A percentile compares a stretch with the other conserved stretches of the same genome.
Conservation (phyloP, 768 basidiomycete genomes). For the Psilocybe tampanensis region DNA sequence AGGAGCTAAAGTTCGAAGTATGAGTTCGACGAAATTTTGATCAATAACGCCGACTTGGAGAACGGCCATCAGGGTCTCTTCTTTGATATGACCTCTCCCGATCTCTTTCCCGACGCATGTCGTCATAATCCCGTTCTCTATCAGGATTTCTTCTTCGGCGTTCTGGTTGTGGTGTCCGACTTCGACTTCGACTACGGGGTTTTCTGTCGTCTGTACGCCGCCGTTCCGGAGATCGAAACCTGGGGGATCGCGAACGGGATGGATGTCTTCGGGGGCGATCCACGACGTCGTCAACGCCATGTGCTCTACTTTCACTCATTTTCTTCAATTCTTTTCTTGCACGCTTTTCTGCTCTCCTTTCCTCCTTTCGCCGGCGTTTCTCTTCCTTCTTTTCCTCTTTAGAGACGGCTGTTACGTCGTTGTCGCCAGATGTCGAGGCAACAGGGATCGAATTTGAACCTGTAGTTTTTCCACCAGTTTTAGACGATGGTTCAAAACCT, state of each 20-base stretch:
- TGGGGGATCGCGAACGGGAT: slow-evolving; percentile 27
- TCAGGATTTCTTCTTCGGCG: slow-evolving; percentile 12
- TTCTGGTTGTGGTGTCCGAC: slow-evolving; percentile 26
- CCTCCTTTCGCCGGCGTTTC: slow-evolving; percentile 50
- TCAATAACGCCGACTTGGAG: neutral
- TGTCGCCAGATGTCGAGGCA: slow-evolving; percentile 21
- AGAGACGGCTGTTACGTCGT: neutral
- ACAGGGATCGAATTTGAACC: slow-evolving; percentile 27
- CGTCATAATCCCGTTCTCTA: slow-evolving; percentile 20
- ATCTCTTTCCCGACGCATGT: slow-evolving; percentile 25
- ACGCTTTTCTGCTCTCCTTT: slow-evolving; percentile 23
- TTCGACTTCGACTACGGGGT: slow-evolving; percentile 28
- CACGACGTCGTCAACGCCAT: slow-evolving; percentile 24
- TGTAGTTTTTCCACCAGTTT: slow-evolving; percentile 27
- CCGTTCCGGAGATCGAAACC: slow-evolving; percentile 33
- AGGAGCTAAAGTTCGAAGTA: neutral
- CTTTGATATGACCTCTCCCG: slow-evolving; percentile 42
- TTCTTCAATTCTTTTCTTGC: slow-evolving; percentile 52
- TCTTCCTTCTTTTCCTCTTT: slow-evolving; percentile 40
- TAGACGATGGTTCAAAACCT: slow-evolving; percentile 68
- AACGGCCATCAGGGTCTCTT: slow-evolving; percentile 46
- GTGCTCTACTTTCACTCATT: slow-evolving; percentile 33
- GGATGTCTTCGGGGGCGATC: slow-evolving; percentile 19
- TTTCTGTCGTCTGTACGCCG: slow-evolving; percentile 17
- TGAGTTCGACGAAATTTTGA: neutral